Conservation (phyloP, 2,329 filamentous ascomycete genomes). For the Aspergillus sp. region DNA sequence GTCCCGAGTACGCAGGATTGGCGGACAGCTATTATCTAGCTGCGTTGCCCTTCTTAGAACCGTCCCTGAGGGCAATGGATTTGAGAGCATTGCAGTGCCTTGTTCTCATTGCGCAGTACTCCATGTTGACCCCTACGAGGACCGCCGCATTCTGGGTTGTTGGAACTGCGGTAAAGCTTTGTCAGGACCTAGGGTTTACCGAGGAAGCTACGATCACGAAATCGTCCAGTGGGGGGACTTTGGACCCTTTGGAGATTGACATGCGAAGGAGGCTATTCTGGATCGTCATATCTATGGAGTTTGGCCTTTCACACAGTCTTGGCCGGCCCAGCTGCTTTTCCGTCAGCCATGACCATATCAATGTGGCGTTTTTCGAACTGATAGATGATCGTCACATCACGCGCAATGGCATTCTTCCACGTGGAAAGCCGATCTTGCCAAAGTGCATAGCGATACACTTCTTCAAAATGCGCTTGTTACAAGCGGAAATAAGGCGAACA, state of each 20-base stretch:
- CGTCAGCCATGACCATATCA: conserved; percentile 68
- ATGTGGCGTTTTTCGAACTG: conserved; percentile 75
- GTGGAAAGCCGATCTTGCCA: conserved; percentile 62
- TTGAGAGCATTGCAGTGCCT: conserved; percentile 84
- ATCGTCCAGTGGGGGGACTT: conserved; percentile 48
- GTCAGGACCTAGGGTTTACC: conserved; percentile 76
- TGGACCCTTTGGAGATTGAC: conserved; percentile 70
- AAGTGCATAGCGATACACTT: conserved; percentile 90
- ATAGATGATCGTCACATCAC: conserved; percentile 80
- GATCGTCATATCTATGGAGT: conserved; percentile 82
- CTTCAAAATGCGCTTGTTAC: conserved; percentile 78
- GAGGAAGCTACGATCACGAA: conserved; percentile 79
- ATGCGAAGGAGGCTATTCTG: conserved; percentile 83
- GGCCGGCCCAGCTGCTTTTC: conserved; percentile 81
- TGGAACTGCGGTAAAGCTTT: conserved; percentile 76
- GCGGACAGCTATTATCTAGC: conserved; percentile 93
- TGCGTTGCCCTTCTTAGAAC: conserved; percentile 74
- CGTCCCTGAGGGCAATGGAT: conserved; percentile 78
- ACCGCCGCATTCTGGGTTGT: conserved; percentile 91
- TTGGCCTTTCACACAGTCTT: conserved; percentile 75
- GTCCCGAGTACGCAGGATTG: conserved; percentile 79
- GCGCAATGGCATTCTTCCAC: conserved; percentile 59
- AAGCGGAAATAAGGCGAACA: conserved; percentile 76
- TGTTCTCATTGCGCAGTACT: conserved; percentile 80
- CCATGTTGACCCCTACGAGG: conserved; percentile 78